These are phyloP conservation scores for Cladosporium sp. DNA, from an alignment of 2,329 filamentous ascomycete species.

Conservation along the genomic window DNA sequence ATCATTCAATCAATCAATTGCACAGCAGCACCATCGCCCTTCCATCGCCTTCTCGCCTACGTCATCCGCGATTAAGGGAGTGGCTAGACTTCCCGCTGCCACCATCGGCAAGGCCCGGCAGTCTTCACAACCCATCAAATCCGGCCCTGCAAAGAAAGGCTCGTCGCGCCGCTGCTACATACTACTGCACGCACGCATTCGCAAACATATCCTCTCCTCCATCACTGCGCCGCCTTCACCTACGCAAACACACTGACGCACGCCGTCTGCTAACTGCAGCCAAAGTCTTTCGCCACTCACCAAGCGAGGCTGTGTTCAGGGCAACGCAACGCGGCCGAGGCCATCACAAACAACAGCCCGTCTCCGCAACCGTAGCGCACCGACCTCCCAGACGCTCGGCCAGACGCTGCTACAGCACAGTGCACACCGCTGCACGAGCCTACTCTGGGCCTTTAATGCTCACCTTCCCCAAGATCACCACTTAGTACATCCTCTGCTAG, in stretches of 20 bases:
- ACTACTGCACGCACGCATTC: background rate
- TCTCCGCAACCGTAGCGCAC: slow-evolving; percentile 14
- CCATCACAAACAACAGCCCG: slow-evolving; percentile 16
- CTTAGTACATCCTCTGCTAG: background rate
- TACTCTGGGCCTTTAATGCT: slow-evolving; percentile 18
- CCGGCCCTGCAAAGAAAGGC: slow-evolving; percentile 1
- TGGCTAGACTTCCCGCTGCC: slow-evolving; percentile 16
- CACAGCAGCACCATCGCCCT: background rate
- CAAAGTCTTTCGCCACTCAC: background rate
- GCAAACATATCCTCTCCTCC: background rate
- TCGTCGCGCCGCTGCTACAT: background rate
- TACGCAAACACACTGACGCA: slow-evolving; percentile 11
- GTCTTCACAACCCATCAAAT: slow-evolving; percentile 10
- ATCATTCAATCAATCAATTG: background rate
- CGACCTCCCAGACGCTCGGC: slow-evolving; percentile 3
- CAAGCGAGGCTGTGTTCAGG: slow-evolving; percentile 14
- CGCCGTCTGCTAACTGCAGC: background rate
- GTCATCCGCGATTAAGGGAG: slow-evolving; percentile 2
- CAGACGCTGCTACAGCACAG: slow-evolving; percentile 14
- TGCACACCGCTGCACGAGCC: slow-evolving; percentile 19
- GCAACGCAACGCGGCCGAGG: slow-evolving; percentile 10
- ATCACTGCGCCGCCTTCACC: background rate
- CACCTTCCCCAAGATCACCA: slow-evolving; percentile 5
- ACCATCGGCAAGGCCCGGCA: background rate
- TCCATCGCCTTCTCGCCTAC: slow-evolving; percentile 2